Evolutionary conservation across 257 asterid species (phyloP), one percentile per base, ranked within the genome.

Genomic region (Fraxinus cuspidata): DNA sequence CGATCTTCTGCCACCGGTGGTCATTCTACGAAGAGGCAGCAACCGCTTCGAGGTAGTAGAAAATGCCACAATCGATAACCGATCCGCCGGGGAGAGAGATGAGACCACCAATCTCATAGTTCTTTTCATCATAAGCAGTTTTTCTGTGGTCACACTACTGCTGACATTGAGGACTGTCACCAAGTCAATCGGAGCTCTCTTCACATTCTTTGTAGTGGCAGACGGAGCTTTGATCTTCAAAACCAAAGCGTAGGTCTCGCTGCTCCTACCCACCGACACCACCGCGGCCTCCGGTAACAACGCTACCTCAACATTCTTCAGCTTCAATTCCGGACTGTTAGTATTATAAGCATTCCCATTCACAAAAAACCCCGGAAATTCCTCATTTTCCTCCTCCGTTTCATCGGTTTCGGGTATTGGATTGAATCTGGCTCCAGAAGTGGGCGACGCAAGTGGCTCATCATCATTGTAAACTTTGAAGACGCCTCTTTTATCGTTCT

Each of bases 341-440:
- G 51, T 83, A 72, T 79, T 80, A 76, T 79, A 74, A 2, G 80
- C 0, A 32, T 60, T 2, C 7, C 25, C 74, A 23, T 23, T 18
- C 0, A 81, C 86, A 37, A 85, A 89, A 73, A 93, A 96, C 1
- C 97, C 97, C 11, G 89, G 95, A 49, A 92, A 93, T n/a, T 96
- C 99, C 8, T 87, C 98, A 40, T 27, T 75, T 7, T 91, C 97
- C 68, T 90, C 97, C 5, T 88, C 92, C 4, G 86, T 84, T 74
- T 93, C 98, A 40, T 92, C 98, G 7, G 97, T 90, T 74, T 93
- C 98, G 0, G 89, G 96, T 7, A 96, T 96, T 8, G 99, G 91
- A 72, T 89, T 90, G 83, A 96, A 96, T 25, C 95, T 84, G 19
- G 89, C 88, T 19, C 91, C 93, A 5, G 90, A 85, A 0, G 90